Percentiles rank a stretch among this genome's conserved stretches.
phyloP scores from a whole-genome alignment of 2,329 filamentous ascomycete genomes.

The Cladorrhinum sp. region DNA sequence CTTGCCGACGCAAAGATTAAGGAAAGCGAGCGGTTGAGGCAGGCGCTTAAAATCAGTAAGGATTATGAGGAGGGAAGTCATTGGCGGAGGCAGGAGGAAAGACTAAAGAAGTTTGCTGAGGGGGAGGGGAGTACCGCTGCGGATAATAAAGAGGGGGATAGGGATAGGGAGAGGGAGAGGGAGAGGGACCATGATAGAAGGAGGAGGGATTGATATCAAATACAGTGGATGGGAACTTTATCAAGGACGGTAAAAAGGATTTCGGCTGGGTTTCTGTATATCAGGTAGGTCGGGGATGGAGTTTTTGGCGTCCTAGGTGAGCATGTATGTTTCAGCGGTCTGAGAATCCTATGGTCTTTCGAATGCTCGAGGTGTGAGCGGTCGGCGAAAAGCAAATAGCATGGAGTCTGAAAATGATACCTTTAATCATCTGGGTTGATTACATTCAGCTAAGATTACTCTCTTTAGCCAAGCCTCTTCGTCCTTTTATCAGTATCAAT shows the following conservation, averaged over 20 bases:
- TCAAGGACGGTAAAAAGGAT: not conserved
- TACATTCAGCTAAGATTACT: not conserved
- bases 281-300: not conserved
- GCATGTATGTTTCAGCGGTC: not conserved
- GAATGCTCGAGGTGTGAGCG: no score
- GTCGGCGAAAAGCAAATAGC: not conserved
- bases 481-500: not conserved
- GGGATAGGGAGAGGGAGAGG: not conserved
- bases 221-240: not conserved
- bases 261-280: not conserved
- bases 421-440: not conserved
- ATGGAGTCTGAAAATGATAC: not conserved
- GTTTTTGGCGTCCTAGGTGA: not conserved
- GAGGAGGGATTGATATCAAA: not conserved
- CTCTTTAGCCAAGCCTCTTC: not conserved
- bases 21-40: slow-evolving; percentile 85
- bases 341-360: no score
- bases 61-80: slow-evolving; percentile 84
- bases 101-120: slow-evolving; percentile 43
- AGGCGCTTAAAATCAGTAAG: slow-evolving; percentile 80
- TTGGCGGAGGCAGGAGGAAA: slow-evolving; percentile 80
- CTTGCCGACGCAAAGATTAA: slow-evolving; percentile 93
- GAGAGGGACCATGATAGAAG: no score
- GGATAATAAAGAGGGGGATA: slow-evolving; percentile 1
- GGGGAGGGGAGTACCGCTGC: not conserved